Conservation (phyloP, 2,329 filamentous ascomycete genomes). For the Stagonosporopsis rhizophila region DNA sequence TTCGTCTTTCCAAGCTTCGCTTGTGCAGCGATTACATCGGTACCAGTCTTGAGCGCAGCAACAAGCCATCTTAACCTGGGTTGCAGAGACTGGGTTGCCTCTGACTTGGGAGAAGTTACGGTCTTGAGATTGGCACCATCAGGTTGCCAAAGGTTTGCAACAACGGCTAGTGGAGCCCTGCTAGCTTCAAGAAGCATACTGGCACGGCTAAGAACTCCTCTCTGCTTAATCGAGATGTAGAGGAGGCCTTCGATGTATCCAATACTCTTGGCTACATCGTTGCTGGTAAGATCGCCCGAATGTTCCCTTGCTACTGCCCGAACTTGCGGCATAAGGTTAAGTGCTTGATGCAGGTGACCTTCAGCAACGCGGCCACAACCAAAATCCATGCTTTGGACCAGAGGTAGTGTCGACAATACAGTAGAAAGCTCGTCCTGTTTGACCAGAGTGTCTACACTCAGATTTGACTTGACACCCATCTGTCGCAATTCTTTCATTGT, state of each 20-base stretch:
- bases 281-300: constrained; percentile 81
- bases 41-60: constrained; percentile 69
- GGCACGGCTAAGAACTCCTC: constrained; percentile 52
- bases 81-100: constrained; percentile 22
- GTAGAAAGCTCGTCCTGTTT: constrained; percentile 74
- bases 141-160: constrained; percentile 38
- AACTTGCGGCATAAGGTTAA: constrained; percentile 75
- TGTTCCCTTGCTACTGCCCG: constrained; percentile 74
- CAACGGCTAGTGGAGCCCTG: constrained; percentile 46
- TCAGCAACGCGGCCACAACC: constrained; percentile 56
- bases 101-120: constrained; percentile 19
- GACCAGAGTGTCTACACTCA: constrained; percentile 74
- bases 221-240: constrained; percentile 68
- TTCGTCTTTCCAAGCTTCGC: constrained; percentile 64
- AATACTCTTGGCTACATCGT: constrained; percentile 79
- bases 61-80: constrained; percentile 65
- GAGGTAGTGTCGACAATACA: constrained; percentile 67
- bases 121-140: constrained; percentile 25
- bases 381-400: constrained; percentile 37
- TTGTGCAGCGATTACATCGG: constrained; percentile 70
- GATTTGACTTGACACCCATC: constrained; percentile 89
- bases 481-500: constrained; percentile 80
- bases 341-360: constrained; percentile 78
- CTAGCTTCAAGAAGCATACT: constrained; percentile 47
- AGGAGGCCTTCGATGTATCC: constrained; percentile 89